phyloP scores from a whole-genome alignment of 768 basidiomycete genomes.

The Collybia sordida region DNA sequence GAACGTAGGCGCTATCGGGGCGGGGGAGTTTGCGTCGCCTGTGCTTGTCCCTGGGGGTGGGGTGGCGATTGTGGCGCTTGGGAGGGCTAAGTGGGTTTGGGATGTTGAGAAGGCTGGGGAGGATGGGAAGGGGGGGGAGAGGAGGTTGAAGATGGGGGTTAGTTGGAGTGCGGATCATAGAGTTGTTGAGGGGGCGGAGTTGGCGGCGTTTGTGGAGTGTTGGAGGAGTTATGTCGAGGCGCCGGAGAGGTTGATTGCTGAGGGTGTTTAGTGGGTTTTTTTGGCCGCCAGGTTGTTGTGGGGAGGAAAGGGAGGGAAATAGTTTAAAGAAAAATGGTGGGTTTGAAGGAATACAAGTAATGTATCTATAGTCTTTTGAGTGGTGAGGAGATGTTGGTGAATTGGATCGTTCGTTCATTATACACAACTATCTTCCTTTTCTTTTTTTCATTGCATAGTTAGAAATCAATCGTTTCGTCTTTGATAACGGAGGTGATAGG shows the following conservation, averaged over 20 bases:
- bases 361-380: no score
- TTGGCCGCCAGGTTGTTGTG: no score
- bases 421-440: no score
- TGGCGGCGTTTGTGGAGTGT: conserved; percentile 84
- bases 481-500: no score
- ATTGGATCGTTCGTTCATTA: no score
- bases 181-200: conserved; percentile 85
- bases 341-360: no score
- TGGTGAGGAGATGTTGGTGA: no score
- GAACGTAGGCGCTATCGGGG: conserved; percentile 81
- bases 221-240: conserved; percentile 82
- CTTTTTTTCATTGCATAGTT: no score
- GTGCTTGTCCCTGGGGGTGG: conserved; percentile 83
- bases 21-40: conserved; percentile 68
- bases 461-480: no score
- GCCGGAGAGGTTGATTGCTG: conserved; percentile 68
- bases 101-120: conserved; percentile 54
- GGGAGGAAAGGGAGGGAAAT: no score
- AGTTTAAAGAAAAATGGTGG: no score
- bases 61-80: conserved; percentile 82
- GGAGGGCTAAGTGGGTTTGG: conserved; percentile 76
- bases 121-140: conserved; percentile 43
- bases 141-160: conserved; percentile 59
- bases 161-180: conserved; percentile 90
- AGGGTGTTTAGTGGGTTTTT: conserved; percentile 33